A percentile compares a stretch with the other conserved stretches of the same genome.
These are phyloP conservation scores for Entomortierella lignicola DNA, from an alignment of 192 early-diverging fungal genomes.

Conservation along the genomic window DNA sequence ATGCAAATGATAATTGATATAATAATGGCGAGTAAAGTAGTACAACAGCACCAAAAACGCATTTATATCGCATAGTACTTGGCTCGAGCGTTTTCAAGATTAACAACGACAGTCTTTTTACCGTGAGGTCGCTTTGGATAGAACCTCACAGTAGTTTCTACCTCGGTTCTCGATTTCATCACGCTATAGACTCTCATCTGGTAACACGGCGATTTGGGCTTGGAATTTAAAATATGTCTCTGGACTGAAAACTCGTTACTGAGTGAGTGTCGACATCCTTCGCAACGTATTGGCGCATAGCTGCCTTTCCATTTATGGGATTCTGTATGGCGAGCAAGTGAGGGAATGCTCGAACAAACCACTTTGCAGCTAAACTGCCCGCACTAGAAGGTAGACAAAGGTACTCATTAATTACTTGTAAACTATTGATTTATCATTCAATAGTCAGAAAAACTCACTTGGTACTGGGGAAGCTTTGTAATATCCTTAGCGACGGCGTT, in stretches of 20 bases:
- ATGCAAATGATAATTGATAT: no score
- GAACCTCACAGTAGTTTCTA: conserved; percentile 34
- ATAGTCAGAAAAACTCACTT: no score
- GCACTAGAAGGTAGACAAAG: conserved; percentile 5
- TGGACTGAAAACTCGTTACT: conserved; percentile 49
- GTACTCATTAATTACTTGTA: not conserved
- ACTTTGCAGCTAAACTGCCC: not conserved
- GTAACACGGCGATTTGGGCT: conserved; percentile 4
- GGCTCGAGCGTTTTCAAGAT: conserved; percentile 1
- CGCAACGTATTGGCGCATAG: conserved; percentile 37
- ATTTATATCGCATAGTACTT: not conserved
- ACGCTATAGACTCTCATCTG: conserved; percentile 43
- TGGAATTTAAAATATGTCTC: conserved; percentile 21
- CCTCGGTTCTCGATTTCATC: conserved; percentile 29
- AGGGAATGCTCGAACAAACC: conserved; percentile 25
- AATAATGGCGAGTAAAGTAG: no score
- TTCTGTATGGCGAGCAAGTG: conserved; percentile 14
- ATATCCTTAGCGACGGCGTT: no score
- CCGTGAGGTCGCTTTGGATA: conserved; percentile 39
- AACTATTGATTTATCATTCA: not conserved
- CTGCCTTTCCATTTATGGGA: conserved; percentile 33
- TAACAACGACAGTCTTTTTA: conserved; percentile 20
- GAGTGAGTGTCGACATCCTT: conserved; percentile 23
- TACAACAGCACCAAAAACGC: no score
- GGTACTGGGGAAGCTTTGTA: no score